Evolutionary conservation across 2,329 filamentous ascomycete genomes (phyloP).

Genomic region (Biscogniauxia sp.): DNA sequence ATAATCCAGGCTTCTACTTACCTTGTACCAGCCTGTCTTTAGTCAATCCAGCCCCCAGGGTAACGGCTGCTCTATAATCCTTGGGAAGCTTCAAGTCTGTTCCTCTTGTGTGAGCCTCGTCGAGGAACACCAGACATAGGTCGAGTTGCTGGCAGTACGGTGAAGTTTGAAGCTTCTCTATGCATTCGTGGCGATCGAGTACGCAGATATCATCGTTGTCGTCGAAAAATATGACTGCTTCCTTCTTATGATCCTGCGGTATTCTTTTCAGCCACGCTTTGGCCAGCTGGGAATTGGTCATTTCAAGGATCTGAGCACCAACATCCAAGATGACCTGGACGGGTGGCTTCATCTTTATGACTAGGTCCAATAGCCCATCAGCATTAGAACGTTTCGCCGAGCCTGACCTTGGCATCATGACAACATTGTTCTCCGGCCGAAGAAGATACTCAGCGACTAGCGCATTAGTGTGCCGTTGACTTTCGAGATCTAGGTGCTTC

Average conservation of each 20-base stretch:
- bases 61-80: slow-evolving; percentile 63
- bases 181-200: slow-evolving; percentile 43
- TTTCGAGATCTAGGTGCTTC: slow-evolving; percentile 51
- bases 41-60: slow-evolving; percentile 60
- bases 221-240: slow-evolving; percentile 58
- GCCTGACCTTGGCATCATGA: slow-evolving; percentile 24
- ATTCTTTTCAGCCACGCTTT: slow-evolving; percentile 47
- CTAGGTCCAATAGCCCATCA: slow-evolving; percentile 40
- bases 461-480: slow-evolving; percentile 65
- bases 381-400: not conserved
- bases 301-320: slow-evolving; percentile 67
- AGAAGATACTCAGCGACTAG: slow-evolving; percentile 61
- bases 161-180: slow-evolving; percentile 55
- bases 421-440: slow-evolving; percentile 46
- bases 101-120: slow-evolving; percentile 68
- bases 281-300: slow-evolving; percentile 55
- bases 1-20: slow-evolving; percentile 31
- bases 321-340: slow-evolving; percentile 67
- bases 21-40: slow-evolving; percentile 71
- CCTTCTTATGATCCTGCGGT: slow-evolving; percentile 15
- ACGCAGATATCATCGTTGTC: slow-evolving; percentile 54
- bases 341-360: slow-evolving; percentile 37
- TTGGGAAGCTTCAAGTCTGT: slow-evolving; percentile 63
- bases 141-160: slow-evolving; percentile 56
- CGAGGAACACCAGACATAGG: slow-evolving; percentile 63